Base-by-base conservation (phyloP, 1,284 basidiomycete species). In the Ganoderma multipileum region DNA sequence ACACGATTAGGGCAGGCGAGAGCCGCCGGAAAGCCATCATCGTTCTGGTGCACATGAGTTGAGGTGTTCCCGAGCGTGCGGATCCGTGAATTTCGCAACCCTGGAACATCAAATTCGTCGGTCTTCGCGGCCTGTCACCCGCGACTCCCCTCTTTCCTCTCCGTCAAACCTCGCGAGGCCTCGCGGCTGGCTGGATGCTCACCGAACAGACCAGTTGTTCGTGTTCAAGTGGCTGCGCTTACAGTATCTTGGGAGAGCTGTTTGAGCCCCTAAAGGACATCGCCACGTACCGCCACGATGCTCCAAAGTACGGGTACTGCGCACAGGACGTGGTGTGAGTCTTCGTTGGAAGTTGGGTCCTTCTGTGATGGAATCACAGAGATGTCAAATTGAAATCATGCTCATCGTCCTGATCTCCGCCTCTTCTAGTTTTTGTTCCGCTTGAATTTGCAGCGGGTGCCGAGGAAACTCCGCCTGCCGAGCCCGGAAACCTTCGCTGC, bases 81-180 rank as follows among this genome's bases (percentile, higher is more conserved):
- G 61, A 61, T 69, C 68, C 58, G 58, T 63, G 63, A 63, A 67
- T 44, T 61, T 67, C 63, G 68, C 61, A 61, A 8, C 52, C 47
- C 39, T 63, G 58, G n/a, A 50, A 65, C 65, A 69, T 69, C 71
- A 72, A 54, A 47, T 59, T 68, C 70, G 62, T 60, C 68, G 64
- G 71, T 61, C 66, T 61, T 64, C 66, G 30, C 71, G 71, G 68
- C 47, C 38, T 44, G 41, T 36, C 11, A 33, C 44, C 41, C 39
- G 42, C 50, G 33, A 42, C 1, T 7, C 23, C 57, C 28, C 47
- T 50, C 47, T 50, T 26, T 26, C 47, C n/a, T n/a, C 20, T 9
- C n/a, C 44, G 20, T 47, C 44, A 47, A 23, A 54, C 18, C 60
- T 44, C 41, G 41, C 39, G 28, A 20, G 8, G 36, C 47, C 33